Percentiles rank a stretch among this genome's conserved stretches.
These are phyloP conservation scores for Tylopilus sp. DNA, from an alignment of 1,284 basidiomycete genomes.

Conservation along the genomic window DNA sequence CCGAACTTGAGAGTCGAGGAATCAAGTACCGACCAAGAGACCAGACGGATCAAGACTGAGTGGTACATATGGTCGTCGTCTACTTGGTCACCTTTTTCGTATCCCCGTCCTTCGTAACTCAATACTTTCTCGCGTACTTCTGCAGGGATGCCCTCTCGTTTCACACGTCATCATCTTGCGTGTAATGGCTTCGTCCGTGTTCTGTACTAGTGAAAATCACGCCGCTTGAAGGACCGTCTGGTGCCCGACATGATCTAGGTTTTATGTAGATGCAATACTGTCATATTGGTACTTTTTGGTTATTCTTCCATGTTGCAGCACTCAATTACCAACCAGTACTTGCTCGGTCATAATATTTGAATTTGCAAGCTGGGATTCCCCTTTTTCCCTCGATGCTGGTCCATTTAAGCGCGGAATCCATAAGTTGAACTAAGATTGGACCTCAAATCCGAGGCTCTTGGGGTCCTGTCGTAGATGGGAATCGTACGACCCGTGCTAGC, in stretches of 20 bases:
- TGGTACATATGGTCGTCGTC: constrained; percentile 6
- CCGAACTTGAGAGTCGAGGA: constrained; percentile 69
- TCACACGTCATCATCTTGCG: constrained; percentile 20
- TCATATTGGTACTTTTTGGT: constrained; percentile 5
- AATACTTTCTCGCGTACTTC: not conserved
- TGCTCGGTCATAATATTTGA: not conserved
- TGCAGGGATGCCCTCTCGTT: not conserved
- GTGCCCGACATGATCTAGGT: not conserved
- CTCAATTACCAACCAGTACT: not conserved
- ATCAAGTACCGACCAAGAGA: constrained; percentile 81
- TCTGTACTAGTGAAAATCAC: constrained; percentile 7
- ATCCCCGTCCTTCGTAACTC: not conserved
- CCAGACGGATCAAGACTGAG: constrained; percentile 67
- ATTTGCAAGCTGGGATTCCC: not conserved
- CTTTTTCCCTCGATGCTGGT: not conserved
- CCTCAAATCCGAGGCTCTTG: not conserved
- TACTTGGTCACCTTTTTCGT: not conserved
- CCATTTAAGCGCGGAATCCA: not conserved
- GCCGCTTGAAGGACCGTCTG: not conserved
- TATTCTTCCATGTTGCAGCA: constrained; percentile 4
- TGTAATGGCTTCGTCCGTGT: constrained; percentile 8
- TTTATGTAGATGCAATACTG: constrained; percentile 11
- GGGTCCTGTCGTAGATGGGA: constrained; percentile 16
- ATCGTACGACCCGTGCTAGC: not conserved
- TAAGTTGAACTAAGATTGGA: not conserved